Base-by-base conservation (phyloP, 768 basidiomycete species). In the Tricholoma saponaceum region DNA sequence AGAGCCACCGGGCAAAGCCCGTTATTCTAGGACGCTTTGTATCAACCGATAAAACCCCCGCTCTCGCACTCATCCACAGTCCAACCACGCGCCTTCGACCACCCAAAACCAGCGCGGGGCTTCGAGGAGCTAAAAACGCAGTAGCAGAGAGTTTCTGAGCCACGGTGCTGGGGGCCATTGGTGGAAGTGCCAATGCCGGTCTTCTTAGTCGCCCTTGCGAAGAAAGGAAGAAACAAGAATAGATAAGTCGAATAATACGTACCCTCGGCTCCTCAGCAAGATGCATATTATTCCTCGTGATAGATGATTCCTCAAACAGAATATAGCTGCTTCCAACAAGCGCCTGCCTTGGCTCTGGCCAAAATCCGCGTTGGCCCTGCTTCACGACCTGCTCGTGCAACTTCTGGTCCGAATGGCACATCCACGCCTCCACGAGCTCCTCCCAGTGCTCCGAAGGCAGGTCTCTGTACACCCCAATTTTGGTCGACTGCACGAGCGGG, bases 361-460 rank as follows among this genome's bases (percentile, higher is more conserved):
- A 93, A 69, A 98, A 89, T 16, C 89, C 90, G 58, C 79, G 64
- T 74, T 76, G 70, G 1, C 79, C 76, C 60, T 81, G 80, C 59
- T 82, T 77, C 52, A 82, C 72, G 3, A 92, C 80, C 13, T 85
- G 82, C 32, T 86, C 85, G 60, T 89, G 83, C 51, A 98, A 75
- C 43, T 83, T 85, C 74, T 96, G 94, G 66, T 97, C 94, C 8
- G 85, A 71, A 70, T 98, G 96, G 65, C 96, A 98, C 90, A 98
- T 94, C 96, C 96, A 98, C 6, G 95, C 89, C 60, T 98, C 96
- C 18, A 98, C 84, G 14, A 98, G 85, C 69, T 98, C 96, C 60
- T 93, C 89, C 96, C 96, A 98, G 65, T 98, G 89, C 67, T 98
- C 95, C 4, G 92, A 95, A 3, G 96, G 96, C 12, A 98, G 76